Conservation (phyloP, 352 stramenopile species). For the Thalassiosira allenii region DNA sequence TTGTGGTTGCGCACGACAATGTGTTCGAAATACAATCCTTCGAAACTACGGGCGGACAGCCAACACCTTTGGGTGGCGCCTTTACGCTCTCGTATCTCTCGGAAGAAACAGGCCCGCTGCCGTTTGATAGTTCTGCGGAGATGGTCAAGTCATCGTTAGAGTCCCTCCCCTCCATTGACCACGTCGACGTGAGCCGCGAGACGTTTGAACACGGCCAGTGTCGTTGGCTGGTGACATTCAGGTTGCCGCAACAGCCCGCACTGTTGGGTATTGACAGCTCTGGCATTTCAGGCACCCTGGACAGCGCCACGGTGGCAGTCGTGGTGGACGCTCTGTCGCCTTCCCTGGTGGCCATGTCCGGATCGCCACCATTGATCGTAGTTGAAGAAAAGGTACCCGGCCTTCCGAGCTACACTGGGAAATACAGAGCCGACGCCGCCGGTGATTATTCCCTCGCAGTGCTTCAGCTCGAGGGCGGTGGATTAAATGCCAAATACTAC, state of each 20-base stretch:
- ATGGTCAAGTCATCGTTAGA: slow-evolving; percentile 91
- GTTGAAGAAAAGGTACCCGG: slow-evolving; percentile 93
- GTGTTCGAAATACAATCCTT: slow-evolving; percentile 95
- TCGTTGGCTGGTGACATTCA: slow-evolving; percentile 94
- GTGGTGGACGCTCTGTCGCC: slow-evolving; percentile 35
- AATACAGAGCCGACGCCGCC: slow-evolving; percentile 88
- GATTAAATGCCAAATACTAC: slow-evolving; percentile 92
- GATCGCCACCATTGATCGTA: slow-evolving; percentile 81
- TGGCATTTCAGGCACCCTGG: slow-evolving; percentile 81
- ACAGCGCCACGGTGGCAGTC: slow-evolving; percentile 74
- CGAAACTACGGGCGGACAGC: slow-evolving; percentile 89
- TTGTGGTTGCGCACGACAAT: slow-evolving; percentile 89
- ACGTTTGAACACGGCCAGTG: slow-evolving; percentile 88
- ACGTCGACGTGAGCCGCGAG: slow-evolving; percentile 89
- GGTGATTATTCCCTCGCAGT: slow-evolving; percentile 91
- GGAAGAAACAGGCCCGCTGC: slow-evolving; percentile 87
- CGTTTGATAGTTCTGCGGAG: slow-evolving; percentile 89
- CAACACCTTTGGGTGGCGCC: slow-evolving; percentile 91
- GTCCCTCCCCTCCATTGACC: slow-evolving; percentile 88
- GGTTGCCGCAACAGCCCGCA: slow-evolving; percentile 81
- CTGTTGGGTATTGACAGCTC: slow-evolving; percentile 80
- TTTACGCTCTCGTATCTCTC: slow-evolving; percentile 90
- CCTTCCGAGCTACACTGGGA: slow-evolving; percentile 91
- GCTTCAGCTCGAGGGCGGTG: slow-evolving; percentile 90
- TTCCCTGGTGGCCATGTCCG: slow-evolving; percentile 77